Percentiles rank a stretch among this genome's conserved stretches.
Conservation (phyloP, 148 eudicot genomes). For the Limonium bicolor region DNA sequence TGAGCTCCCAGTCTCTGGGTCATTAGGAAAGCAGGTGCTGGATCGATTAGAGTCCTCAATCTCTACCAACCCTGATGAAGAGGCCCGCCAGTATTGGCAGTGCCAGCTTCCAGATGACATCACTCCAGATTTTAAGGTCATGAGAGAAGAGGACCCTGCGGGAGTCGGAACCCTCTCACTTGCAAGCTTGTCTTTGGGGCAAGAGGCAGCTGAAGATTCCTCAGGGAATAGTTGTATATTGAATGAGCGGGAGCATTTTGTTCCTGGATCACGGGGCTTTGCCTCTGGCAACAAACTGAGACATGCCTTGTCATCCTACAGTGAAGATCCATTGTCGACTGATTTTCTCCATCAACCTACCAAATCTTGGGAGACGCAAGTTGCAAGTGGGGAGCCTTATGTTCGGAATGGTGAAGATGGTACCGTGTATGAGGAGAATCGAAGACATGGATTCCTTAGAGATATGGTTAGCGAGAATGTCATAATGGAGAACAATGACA, state of each 20-base stretch:
- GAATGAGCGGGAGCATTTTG: slow-evolving; percentile 29
- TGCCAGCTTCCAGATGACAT: slow-evolving; percentile 92
- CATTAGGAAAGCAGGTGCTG: slow-evolving; percentile 42
- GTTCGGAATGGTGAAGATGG: slow-evolving; percentile 27
- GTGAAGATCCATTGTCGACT: slow-evolving; percentile 32
- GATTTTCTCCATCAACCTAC: slow-evolving; percentile 19
- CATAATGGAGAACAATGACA: slow-evolving; percentile 19
- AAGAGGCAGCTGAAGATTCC: slow-evolving; percentile 26
- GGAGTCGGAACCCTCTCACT: slow-evolving; percentile 37
- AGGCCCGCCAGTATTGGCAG: slow-evolving; percentile 82
- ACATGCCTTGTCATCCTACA: slow-evolving; percentile 31
- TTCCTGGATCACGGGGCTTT: slow-evolving; percentile 27
- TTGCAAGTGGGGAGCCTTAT: slow-evolving; percentile 26
- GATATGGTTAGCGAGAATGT: slow-evolving; percentile 29
- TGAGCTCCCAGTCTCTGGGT: slow-evolving; percentile 19
- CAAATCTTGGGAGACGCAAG: slow-evolving; percentile 57
- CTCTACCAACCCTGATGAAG: slow-evolving; percentile 74
- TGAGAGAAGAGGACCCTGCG: slow-evolving; percentile 40
- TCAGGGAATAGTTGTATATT: slow-evolving; percentile 23
- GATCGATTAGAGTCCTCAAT: slow-evolving; percentile 65
- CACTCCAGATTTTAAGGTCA: slow-evolving; percentile 74
- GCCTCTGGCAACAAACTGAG: slow-evolving; percentile 26
- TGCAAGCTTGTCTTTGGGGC: slow-evolving; percentile 42
- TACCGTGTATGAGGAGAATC: slow-evolving; percentile 18
- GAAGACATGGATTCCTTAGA: slow-evolving; percentile 17